Conservation (phyloP, 2,329 filamentous ascomycete genomes). For the Emmonsiellopsis sp. region DNA sequence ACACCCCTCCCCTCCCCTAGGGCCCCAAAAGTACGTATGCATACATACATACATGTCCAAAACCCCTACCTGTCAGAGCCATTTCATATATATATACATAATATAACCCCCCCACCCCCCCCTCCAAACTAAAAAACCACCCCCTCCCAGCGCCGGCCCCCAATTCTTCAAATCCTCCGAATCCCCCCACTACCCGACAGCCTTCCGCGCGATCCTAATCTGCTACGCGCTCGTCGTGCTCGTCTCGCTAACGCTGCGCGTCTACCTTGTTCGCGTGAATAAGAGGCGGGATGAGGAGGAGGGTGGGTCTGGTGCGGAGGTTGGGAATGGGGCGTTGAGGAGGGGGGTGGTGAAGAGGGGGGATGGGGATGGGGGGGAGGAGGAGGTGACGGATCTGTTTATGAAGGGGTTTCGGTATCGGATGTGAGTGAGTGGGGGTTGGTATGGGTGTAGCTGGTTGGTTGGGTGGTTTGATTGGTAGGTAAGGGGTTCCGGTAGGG, state of each 20-base stretch:
- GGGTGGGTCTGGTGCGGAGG: not conserved
- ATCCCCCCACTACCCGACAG: constrained; percentile 45
- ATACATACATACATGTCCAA: too few relatives aligned
- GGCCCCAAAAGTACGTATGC: not conserved
- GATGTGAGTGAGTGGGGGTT: not conserved
- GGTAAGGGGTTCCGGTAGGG: too few relatives aligned
- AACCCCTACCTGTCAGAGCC: too few relatives aligned
- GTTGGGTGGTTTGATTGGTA: not conserved
- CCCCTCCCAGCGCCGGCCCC: constrained; percentile 32
- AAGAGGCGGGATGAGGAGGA: constrained; percentile 22
- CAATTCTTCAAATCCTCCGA: constrained; percentile 46
- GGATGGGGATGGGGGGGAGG: not conserved
- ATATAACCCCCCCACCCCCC: too few relatives aligned
- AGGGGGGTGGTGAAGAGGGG: too few relatives aligned
- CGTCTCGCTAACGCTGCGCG: constrained; percentile 37
- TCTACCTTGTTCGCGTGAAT: constrained; percentile 43
- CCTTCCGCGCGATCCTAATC: constrained; percentile 48
- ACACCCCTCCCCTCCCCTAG: not conserved
- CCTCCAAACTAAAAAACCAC: too few relatives aligned
- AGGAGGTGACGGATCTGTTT: not conserved
- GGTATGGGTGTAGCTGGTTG: not conserved
- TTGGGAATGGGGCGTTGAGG: not conserved
- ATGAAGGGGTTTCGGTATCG: not conserved
- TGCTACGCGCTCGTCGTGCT: constrained; percentile 46
- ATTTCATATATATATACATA: too few relatives aligned